A percentile compares a stretch with the other conserved stretches of the same genome.
phyloP scores from a whole-genome alignment of 140 eudicot species.

The Artemisia princeps region DNA sequence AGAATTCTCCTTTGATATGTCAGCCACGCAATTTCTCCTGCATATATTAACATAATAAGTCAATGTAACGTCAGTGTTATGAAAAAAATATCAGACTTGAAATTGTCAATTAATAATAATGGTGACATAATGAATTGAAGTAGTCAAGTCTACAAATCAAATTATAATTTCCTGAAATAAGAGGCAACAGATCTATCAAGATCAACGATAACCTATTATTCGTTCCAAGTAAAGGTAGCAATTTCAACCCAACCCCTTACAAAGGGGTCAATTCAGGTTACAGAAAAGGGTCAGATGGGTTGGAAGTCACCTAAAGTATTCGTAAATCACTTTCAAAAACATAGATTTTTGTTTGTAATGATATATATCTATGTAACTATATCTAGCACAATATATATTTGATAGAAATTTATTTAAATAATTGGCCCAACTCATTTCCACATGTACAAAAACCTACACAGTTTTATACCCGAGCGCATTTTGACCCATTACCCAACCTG shows the following conservation, averaged over 20 bases:
- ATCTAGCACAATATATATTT: no score
- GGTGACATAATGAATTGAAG: background rate
- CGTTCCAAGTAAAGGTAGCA: no score
- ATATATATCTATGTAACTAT: no score
- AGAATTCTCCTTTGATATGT: conserved; percentile 13
- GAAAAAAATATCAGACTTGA: background rate
- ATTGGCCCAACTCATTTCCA: background rate
- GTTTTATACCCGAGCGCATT: background rate
- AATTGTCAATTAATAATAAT: background rate
- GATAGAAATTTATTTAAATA: no score
- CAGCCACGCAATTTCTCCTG: conserved; percentile 30
- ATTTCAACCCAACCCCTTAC: no score
- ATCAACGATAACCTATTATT: no score
- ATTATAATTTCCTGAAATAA: background rate
- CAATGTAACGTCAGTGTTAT: background rate
- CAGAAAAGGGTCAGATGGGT: no score
- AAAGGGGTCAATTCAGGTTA: no score
- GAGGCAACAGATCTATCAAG: no score
- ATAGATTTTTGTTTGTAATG: no score
- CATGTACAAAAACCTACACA: background rate
- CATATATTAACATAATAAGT: conserved; percentile 10
- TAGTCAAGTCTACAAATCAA: background rate
- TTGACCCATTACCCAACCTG: background rate
- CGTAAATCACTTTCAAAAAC: no score
- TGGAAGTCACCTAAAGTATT: no score